Base-by-base conservation (phyloP, 164 flowering plant species). In the Piper longum region DNA sequence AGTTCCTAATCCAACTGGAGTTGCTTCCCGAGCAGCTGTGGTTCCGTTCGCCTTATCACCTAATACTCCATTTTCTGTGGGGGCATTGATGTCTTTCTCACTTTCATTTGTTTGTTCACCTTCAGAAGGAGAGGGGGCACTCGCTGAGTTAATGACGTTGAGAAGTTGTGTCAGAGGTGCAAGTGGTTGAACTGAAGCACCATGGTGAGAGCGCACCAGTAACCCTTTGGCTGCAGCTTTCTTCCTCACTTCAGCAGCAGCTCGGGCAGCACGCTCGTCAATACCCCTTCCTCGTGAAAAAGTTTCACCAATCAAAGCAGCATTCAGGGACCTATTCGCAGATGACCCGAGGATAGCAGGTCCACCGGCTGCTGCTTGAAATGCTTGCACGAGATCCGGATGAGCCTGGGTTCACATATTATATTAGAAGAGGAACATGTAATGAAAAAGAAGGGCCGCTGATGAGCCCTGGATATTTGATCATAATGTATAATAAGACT, bases 211-310 rank as follows among this genome's bases (percentile, higher is more conserved):
- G 3, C 95, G 87, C 42, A 80, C 73, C 61, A 75, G 66, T 26
- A 87, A 85, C 8, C 96, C 97, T 73, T 76, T 80, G 2, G 95
- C 97, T 14, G 89, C 89, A n/a, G 97, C 95, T 70, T 88, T 93
- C 76, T 88, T 90, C 67, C 89, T 74, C 8, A 70, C 88, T 62
- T 84, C 97, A 52, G 89, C 96, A 11, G 88, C 87, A 26, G 95
- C 92, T 59, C 95, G 89, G 16, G 92, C 91, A 59, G 89, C 92
- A 64, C 97, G 77, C 67, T 91, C 97, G 69, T 91, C 97, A 39
- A 85, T 75, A 18, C 93, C 96, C 62, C 95, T 77, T 5, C 96
- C 97, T 51, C 97, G 87, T 45, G 96, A 83, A 57, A 82, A 63
- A 60, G 73, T 60, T 66, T 85, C 92, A 13, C 87, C 89, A 45